Evolutionary conservation across 768 basidiomycete species (phyloP).

Genomic region (Lentinula lateritia): DNA sequence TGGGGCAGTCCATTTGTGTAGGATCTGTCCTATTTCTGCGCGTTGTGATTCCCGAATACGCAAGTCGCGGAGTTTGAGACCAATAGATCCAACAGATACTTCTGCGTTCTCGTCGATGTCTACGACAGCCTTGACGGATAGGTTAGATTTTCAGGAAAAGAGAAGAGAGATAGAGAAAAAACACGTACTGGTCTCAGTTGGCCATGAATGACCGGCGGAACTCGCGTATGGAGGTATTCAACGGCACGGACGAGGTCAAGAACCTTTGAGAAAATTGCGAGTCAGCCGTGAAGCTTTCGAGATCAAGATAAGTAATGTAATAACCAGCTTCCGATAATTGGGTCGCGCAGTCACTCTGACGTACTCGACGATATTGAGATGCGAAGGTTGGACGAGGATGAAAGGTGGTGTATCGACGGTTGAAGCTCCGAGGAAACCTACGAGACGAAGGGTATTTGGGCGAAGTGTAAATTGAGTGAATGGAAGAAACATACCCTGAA

Average conservation of each 20-base stretch:
- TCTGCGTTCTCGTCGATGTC: constrained; percentile 1
- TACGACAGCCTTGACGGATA: not conserved
- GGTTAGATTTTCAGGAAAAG: not conserved
- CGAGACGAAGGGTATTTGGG: not conserved
- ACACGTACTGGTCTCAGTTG: not conserved
- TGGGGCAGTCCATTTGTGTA: not conserved
- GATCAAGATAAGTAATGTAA: not conserved
- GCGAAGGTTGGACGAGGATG: constrained; percentile 1
- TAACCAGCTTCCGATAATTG: not conserved
- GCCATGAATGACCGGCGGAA: constrained; percentile 2
- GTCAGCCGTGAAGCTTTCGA: not conserved
- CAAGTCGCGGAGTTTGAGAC: not conserved
- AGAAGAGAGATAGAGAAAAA: not conserved
- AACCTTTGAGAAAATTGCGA: not conserved
- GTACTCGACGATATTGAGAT: not conserved
- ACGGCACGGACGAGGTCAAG: not conserved
- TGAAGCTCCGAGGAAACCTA: constrained; percentile 6
- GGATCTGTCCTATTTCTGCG: not conserved
- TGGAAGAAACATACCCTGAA: constrained; percentile 1
- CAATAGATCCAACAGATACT: not conserved
- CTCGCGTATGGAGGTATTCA: constrained; percentile 5
- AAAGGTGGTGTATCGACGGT: constrained; percentile 5
- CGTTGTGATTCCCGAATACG: not conserved
- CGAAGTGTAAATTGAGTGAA: not conserved
- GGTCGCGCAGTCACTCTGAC: not conserved